phyloP scores from a whole-genome alignment of 2,329 filamentous ascomycete species.

The Beauveria brongniartii region DNA sequence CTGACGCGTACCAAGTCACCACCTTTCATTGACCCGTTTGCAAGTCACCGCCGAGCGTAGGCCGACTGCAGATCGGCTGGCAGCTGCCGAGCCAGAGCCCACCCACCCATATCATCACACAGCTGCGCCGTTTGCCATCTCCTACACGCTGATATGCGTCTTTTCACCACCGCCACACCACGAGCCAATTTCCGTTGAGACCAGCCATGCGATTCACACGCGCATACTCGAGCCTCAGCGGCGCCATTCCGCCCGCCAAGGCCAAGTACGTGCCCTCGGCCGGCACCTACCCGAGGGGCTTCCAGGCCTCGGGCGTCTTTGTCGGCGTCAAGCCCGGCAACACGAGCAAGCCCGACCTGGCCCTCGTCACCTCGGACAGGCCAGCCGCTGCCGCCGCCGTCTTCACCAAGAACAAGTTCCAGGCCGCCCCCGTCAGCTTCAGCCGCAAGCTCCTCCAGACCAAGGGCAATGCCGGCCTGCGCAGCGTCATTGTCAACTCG shows the following conservation, averaged over 20 bases:
- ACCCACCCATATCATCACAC: background rate
- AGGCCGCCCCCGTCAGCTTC: constrained; percentile 88
- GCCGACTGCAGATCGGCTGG: background rate
- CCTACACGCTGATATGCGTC: background rate
- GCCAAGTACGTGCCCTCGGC: constrained; percentile 80
- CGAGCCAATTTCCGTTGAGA: constrained; percentile 13
- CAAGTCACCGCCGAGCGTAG: background rate
- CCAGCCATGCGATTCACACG: constrained; percentile 26
- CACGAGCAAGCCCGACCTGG: constrained; percentile 83
- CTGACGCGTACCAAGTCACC: too few relatives aligned
- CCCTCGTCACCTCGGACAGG: constrained; percentile 75
- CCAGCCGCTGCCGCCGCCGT: constrained; percentile 85
- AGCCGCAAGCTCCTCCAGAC: constrained; percentile 63
- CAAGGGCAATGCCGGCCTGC: constrained; percentile 60
- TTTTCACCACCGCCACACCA: constrained; percentile 5
- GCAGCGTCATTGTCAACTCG: constrained; percentile 84
- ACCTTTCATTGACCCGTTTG: too few relatives aligned
- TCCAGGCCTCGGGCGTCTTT: constrained; percentile 76
- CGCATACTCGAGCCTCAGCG: constrained; percentile 23
- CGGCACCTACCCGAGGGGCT: constrained; percentile 85
- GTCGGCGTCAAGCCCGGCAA: constrained; percentile 93
- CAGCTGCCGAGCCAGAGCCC: background rate
- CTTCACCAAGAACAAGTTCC: constrained; percentile 97
- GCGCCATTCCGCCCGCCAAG: constrained; percentile 64
- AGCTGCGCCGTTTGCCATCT: background rate